Evolutionary conservation across 441 rosid species (phyloP), one percentile per base, ranked within the genome.

Genomic region (Isatis lusitanica): DNA sequence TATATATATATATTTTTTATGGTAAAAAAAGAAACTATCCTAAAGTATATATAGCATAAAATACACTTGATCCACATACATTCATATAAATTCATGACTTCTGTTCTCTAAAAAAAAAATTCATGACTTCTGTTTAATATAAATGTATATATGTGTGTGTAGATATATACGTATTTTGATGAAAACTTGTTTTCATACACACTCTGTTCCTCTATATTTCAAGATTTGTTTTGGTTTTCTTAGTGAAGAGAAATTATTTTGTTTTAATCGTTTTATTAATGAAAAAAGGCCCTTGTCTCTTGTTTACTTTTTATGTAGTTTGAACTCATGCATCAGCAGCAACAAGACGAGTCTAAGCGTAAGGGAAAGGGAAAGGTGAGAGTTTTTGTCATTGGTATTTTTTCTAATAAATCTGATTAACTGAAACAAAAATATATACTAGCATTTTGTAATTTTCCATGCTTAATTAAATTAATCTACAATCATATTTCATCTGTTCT

Each of bases 291-390:
- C 35, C 0, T 28, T 12, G 16, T 46, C 46, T 61, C 17, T 42
- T 72, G 63, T 53, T 63, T 30, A 18, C n/a, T 18, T 40, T 30
- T 17, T 28, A 18, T 24, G 39, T 44, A 73, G 76, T 33, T 35
- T 63, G 70, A 63, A 64, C 36, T 73, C 57, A 31, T 55, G 63
- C 63, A 33, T 11, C 57, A 47, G 70, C 70, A 63, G 15, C 76
- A 53, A 33, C 57, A 26, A 40, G 13, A 52, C 35, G 21, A n/a
- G 39, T 18, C 57, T 28, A 61, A 71, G 42, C 21, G 17, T 16
- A 60, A 61, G 68, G 68, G 74, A 36, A 60, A 70, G 16, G 67
- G 10, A 17, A 61, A 39, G 11, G 59, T 28, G 67, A 60, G 42
- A 71, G 51, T 71, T 38, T 18, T 58, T 58, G 15, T n/a, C 56